These are phyloP conservation scores for Candida verbasci DNA, from an alignment of 805 yeast genomes.

Conservation along the genomic window DNA sequence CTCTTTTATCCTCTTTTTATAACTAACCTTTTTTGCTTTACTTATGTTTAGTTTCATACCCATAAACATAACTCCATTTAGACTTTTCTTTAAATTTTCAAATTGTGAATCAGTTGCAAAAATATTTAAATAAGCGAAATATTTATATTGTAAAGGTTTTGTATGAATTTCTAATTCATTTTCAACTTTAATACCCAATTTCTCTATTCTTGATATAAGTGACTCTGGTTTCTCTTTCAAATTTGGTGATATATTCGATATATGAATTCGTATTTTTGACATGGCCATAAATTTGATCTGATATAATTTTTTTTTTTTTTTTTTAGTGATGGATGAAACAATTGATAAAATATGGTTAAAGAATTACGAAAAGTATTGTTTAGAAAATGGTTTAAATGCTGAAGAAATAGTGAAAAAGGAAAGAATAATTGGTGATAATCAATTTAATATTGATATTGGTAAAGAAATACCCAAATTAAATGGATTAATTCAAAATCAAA, in stretches of 20 bases:
- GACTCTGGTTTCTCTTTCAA: slow-evolving; percentile 35
- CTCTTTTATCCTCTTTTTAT: slow-evolving; percentile 28
- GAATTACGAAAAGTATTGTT: background rate
- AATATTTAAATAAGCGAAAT: slow-evolving; percentile 55
- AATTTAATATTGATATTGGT: background rate
- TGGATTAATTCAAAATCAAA: slow-evolving; percentile 13
- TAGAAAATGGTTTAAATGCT: background rate
- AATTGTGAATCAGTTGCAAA: slow-evolving; percentile 42
- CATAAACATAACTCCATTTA: slow-evolving; percentile 72
- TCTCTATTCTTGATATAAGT: slow-evolving; percentile 32
- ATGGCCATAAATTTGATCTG: background rate
- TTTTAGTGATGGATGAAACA: background rate
- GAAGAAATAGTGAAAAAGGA: background rate
- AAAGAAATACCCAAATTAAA: slow-evolving; percentile 14
- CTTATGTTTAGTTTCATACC: slow-evolving; percentile 63
- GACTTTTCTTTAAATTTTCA: slow-evolving; percentile 47
- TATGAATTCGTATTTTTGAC: slow-evolving; percentile 41
- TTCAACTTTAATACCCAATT: slow-evolving; percentile 53
- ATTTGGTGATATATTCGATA: slow-evolving; percentile 61
- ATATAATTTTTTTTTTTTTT: background rate
- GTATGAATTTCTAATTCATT: slow-evolving; percentile 46
- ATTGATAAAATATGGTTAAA: slow-evolving; percentile 3
- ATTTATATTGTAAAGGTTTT: slow-evolving; percentile 50
- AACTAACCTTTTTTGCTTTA: slow-evolving; percentile 60
- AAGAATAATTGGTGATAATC: background rate